Conservation (phyloP, 129 eudicot genomes). For the Tanacetum coccineum region DNA sequence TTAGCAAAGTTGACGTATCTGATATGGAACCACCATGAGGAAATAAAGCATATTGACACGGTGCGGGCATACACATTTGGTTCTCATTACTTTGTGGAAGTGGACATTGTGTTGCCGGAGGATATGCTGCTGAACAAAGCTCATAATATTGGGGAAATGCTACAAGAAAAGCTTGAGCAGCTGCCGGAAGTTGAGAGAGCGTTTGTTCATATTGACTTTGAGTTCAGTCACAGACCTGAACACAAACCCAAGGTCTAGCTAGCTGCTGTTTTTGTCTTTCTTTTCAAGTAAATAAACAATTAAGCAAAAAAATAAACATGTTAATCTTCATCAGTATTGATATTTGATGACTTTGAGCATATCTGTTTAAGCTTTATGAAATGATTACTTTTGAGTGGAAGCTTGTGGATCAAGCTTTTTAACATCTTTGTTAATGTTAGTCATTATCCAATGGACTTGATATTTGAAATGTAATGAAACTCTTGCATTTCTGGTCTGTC, state of each 20-base stretch:
- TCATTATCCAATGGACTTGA: no score
- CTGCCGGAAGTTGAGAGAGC: slow-evolving; percentile 87
- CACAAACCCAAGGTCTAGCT: slow-evolving; percentile 52
- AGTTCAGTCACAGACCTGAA: slow-evolving; percentile 83
- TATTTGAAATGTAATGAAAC: no score
- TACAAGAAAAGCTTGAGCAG: slow-evolving; percentile 90
- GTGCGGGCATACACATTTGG: slow-evolving; percentile 95
- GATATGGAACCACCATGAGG: slow-evolving; percentile 92
- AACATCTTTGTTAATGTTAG: background rate
- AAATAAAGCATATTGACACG: slow-evolving; percentile 80
- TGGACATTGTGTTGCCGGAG: slow-evolving; percentile 84
- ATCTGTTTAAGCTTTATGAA: background rate
- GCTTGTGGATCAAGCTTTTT: background rate
- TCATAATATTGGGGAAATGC: slow-evolving; percentile 84
- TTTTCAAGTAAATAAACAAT: background rate
- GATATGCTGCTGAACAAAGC: slow-evolving; percentile 73
- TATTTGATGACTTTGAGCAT: slow-evolving; percentile 2
- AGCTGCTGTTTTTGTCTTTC: background rate
- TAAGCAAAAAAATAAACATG: background rate
- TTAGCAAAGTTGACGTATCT: slow-evolving; percentile 78
- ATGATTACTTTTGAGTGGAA: background rate
- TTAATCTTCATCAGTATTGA: background rate
- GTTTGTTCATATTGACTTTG: slow-evolving; percentile 91
- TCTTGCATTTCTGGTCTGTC: no score
- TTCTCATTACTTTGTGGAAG: slow-evolving; percentile 82